Conservation (phyloP, 202 grass and related monocot species). For the Zizania palustris region DNA sequence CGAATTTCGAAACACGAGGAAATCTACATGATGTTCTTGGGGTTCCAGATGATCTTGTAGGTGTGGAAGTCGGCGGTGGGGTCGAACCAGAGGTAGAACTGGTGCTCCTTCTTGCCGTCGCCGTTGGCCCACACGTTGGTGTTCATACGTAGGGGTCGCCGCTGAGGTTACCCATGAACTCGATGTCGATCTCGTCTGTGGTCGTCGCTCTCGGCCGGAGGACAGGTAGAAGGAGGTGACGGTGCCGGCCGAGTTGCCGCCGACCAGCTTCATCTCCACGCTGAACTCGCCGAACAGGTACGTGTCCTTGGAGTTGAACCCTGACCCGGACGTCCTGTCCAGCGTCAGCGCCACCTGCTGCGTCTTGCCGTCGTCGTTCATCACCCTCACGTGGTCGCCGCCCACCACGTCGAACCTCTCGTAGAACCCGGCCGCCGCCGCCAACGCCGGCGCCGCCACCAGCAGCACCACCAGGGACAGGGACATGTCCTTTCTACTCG, state of each 20-base stretch:
- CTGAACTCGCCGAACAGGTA: constrained; percentile 57
- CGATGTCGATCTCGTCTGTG: constrained; percentile 84
- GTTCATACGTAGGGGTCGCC: constrained; percentile 66
- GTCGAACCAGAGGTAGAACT: constrained; percentile 77
- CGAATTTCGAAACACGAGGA: too few species aligned
- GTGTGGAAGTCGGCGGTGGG: constrained; percentile 59
- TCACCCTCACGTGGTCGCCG: constrained; percentile 29
- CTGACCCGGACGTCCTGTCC: constrained; percentile 37
- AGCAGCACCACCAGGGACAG: too few species aligned
- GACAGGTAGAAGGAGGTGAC: constrained; percentile 59
- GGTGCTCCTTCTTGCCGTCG: constrained; percentile 65
- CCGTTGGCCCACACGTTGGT: constrained; percentile 76
- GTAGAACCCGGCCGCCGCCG: constrained; percentile 34
- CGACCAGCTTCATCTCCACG: constrained; percentile 54
- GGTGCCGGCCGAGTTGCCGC: constrained; percentile 50
- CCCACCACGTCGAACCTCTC: constrained; percentile 30
- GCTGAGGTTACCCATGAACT: constrained; percentile 69
- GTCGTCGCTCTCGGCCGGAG: constrained; percentile 32
- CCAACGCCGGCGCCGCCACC: neutral
- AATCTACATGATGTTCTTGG: constrained; percentile 48
- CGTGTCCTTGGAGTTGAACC: constrained; percentile 41
- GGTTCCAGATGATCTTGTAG: constrained; percentile 72
- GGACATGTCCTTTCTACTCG: neutral
- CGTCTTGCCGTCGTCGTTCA: constrained; percentile 25
- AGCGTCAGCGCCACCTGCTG: constrained; percentile 48